A percentile compares a stretch with the other conserved stretches of the same genome.
Conservation (phyloP, 148 eudicot genomes). For the Silene latifolia region DNA sequence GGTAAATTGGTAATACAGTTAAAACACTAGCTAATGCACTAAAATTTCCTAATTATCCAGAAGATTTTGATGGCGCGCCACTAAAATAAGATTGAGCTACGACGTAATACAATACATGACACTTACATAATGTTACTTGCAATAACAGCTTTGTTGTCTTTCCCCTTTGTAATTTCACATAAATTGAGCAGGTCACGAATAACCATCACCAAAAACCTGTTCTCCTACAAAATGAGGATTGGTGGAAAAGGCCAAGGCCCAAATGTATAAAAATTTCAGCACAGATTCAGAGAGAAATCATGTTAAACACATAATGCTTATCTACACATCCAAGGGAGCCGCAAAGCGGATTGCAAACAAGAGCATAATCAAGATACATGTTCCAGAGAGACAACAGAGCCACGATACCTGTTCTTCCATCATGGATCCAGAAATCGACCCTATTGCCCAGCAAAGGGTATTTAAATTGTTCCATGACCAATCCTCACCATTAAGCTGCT, state of each 20-base stretch:
- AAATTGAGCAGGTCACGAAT: conserved; percentile 90
- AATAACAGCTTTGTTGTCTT: conserved; percentile 99
- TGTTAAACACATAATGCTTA: neutral
- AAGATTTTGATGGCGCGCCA: neutral
- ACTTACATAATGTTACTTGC: conserved; percentile 98
- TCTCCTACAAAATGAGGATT: conserved; percentile 56
- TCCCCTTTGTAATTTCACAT: conserved; percentile 95
- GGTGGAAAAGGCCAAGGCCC: neutral
- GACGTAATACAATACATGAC: neutral
- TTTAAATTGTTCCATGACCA: conserved; percentile 99
- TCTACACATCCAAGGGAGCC: neutral
- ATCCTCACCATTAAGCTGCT: conserved; percentile 91
- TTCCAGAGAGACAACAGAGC: neutral
- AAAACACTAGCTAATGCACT: neutral
- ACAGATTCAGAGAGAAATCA: neutral
- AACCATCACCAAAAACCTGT: conserved; percentile 97
- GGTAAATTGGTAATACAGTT: neutral
- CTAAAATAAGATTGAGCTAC: neutral
- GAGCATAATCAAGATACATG: neutral
- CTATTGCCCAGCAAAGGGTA: conserved; percentile 99
- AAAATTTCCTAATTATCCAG: neutral
- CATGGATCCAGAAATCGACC: conserved; percentile 99
- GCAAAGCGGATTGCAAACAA: neutral
- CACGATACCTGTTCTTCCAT: conserved; percentile 80
- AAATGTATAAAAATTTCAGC: neutral